Evolutionary conservation across 768 basidiomycete genomes (phyloP), one percentile per base, ranked within the genome.

Genomic region (Favolaschia claudopus): DNA sequence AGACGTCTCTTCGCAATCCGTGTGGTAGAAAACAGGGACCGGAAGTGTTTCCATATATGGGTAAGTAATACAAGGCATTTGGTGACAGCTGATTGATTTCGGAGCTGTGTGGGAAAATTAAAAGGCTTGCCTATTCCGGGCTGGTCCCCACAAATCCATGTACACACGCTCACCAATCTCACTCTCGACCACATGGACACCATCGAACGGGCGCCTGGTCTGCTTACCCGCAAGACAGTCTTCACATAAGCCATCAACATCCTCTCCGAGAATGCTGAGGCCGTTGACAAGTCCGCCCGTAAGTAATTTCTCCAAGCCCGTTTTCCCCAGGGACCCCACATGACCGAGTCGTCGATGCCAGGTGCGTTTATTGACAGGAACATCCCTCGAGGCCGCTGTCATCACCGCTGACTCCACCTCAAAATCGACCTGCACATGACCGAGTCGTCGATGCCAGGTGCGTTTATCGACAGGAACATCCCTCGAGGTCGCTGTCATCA

Each of bases 261-360:
- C 47, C 7, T 12, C 33, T 12, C 12, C 33, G 7, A 12, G 19
- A 2, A 49, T 17, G 33, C 22, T 19, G 7, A 57, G 38, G 33
- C 55, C 55, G 36, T 57, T 40, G 37, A 57, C 55, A 31, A 39
- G 45, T 38, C 15, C 25, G 17, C 45, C 36, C 5, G 55, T 17
- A 9, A 57, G 28, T 9, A 48, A 31, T 19, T 17, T 39, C 7
- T 48, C 37, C 37, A 48, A 17, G 4, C 55, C 45, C 15, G 34
- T 28, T 19, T 57, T 33, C 3, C 55, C 45, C 33, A n/a, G n/a
- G n/a, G n/a, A n/a, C n/a, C n/a, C n/a, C n/a, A 56, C 38, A 28
- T 57, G 55, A 15, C 45, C 55, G 29, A 57, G 55, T 19, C 55
- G 45, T 24, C 55, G 45, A 40, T 57, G 55, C 55, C 55, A 57